Evolutionary conservation across 768 basidiomycete species (phyloP).

Genomic region (Lanmaoa pseudosensibilis): DNA sequence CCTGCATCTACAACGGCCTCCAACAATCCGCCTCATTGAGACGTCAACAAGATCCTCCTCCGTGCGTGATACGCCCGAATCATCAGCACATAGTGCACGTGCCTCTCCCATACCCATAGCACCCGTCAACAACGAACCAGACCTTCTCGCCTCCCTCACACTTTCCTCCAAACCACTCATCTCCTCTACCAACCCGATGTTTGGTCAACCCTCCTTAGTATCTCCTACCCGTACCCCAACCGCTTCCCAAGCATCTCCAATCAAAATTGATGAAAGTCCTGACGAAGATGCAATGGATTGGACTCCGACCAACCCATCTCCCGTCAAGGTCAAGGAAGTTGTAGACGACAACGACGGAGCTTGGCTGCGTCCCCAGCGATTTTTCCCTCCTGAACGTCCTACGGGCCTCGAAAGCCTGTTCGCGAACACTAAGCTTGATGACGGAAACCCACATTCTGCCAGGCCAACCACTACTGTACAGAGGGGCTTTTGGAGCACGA

Average conservation of each 20-base stretch:
- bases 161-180: constrained; percentile 66
- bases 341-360: constrained; percentile 38
- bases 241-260: constrained; percentile 27
- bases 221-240: constrained; percentile 23
- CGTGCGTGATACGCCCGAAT: constrained; percentile 44
- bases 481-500: constrained; percentile 2
- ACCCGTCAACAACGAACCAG: constrained; percentile 43
- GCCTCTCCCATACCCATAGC: constrained; percentile 28
- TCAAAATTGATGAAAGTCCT: constrained; percentile 28
- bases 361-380: constrained; percentile 69
- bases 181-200: constrained; percentile 51
- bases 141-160: constrained; percentile 61
- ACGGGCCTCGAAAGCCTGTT: constrained; percentile 75
- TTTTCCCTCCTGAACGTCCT: constrained; percentile 76
- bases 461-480: background rate
- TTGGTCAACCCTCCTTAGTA: constrained; percentile 66
- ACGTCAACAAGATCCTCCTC: constrained; percentile 41
- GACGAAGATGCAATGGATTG: constrained; percentile 61
- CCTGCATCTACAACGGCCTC: constrained; percentile 66
- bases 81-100: constrained; percentile 20
- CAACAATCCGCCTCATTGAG: constrained; percentile 68
- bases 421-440: constrained; percentile 59
- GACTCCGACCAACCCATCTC: constrained; percentile 53
- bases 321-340: constrained; percentile 23
- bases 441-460: constrained; percentile 20